phyloP scores from a whole-genome alignment of 768 basidiomycete species.

The Gloeophyllum trabeum region DNA sequence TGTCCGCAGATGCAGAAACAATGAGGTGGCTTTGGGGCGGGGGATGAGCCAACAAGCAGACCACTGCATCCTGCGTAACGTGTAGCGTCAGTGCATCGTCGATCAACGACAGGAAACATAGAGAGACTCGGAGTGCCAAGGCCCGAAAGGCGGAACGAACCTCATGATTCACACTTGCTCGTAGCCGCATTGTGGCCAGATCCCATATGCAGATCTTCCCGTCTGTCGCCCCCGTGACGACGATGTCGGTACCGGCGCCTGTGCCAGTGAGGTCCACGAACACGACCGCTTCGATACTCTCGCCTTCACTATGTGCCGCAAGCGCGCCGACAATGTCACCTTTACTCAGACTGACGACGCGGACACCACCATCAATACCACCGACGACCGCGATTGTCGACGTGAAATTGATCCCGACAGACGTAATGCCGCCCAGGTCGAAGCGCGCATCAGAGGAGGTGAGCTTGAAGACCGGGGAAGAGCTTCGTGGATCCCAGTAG shows the following conservation, averaged over 20 bases:
- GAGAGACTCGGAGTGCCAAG: not conserved
- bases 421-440: slow-evolving; percentile 74
- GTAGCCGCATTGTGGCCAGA: slow-evolving; percentile 71
- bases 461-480: slow-evolving; percentile 76
- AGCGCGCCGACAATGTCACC: slow-evolving; percentile 74
- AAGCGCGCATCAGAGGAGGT: slow-evolving; percentile 62
- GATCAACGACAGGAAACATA: no score
- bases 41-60: slow-evolving; percentile 65
- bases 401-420: slow-evolving; percentile 73
- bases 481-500: slow-evolving; percentile 83
- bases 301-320: slow-evolving; percentile 75
- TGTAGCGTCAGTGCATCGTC: no score
- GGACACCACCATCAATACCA: slow-evolving; percentile 73
- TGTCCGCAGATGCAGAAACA: slow-evolving; percentile 82
- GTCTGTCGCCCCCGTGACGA: slow-evolving; percentile 85
- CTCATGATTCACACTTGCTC: slow-evolving; percentile 73
- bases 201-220: slow-evolving; percentile 96
- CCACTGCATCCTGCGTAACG: slow-evolving; percentile 77
- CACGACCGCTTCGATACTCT: slow-evolving; percentile 79
- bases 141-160: slow-evolving; percentile 30
- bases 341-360: slow-evolving; percentile 78
- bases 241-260: slow-evolving; percentile 45
- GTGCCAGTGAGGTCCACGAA: slow-evolving; percentile 71
- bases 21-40: slow-evolving; percentile 66
- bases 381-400: slow-evolving; percentile 91